Evolutionary conservation across 768 basidiomycete species (phyloP).

Genomic region (Lyophyllum semitale): DNA sequence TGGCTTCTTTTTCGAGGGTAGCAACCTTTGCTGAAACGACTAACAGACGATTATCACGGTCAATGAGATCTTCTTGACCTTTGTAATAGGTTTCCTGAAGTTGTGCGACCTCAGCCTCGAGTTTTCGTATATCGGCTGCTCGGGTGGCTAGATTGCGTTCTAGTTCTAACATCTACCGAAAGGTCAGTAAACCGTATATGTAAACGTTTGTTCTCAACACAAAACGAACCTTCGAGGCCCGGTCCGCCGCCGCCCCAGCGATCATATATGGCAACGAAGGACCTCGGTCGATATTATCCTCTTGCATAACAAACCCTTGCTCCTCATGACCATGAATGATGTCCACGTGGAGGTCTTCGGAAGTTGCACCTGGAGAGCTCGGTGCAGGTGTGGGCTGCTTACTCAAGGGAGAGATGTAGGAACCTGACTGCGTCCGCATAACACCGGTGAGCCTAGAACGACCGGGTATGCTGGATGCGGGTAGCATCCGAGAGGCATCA

Average conservation of each 20-base stretch:
- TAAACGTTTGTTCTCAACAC: neutral
- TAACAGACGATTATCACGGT: constrained; percentile 26
- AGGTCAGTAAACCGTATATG: constrained; percentile 4
- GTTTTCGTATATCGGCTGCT: constrained; percentile 13
- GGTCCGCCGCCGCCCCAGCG: neutral
- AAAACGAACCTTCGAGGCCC: constrained; percentile 7
- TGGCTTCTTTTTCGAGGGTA: constrained; percentile 15
- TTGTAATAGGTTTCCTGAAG: constrained; percentile 18
- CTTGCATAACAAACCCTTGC: neutral
- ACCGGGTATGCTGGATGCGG: constrained; percentile 6
- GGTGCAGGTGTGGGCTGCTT: constrained; percentile 55
- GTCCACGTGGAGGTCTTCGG: neutral
- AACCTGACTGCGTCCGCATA: constrained; percentile 47
- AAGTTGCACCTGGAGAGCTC: constrained; percentile 23
- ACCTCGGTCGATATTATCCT: neutral
- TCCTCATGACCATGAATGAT: neutral
- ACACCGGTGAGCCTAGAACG: constrained; percentile 16
- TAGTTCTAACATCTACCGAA: constrained; percentile 15
- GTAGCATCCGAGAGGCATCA: constrained; percentile 4
- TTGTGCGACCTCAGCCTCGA: constrained; percentile 20
- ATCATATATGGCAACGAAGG: neutral
- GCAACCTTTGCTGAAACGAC: constrained; percentile 21
- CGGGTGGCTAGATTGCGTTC: constrained; percentile 19
- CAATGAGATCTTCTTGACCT: constrained; percentile 20
- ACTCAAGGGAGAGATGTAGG: constrained; percentile 46